phyloP scores from a whole-genome alignment of 805 yeast genomes.

The Candida chilensis region DNA sequence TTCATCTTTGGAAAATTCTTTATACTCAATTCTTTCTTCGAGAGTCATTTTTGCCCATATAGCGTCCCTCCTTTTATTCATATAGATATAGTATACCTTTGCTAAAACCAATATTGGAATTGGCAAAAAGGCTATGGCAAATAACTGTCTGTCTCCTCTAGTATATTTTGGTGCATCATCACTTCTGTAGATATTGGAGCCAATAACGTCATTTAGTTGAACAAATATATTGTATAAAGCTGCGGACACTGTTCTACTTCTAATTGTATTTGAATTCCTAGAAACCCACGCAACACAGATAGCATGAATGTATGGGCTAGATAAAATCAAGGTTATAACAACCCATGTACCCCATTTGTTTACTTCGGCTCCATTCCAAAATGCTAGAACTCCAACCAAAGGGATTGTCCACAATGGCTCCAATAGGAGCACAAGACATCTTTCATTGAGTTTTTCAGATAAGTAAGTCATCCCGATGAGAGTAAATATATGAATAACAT shows the following conservation, averaged over 20 bases:
- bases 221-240: slow-evolving; percentile 13
- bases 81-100: slow-evolving; percentile 9
- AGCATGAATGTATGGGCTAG: slow-evolving; percentile 12
- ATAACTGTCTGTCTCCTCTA: slow-evolving; percentile 10
- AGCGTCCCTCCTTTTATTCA: slow-evolving; percentile 7
- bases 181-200: slow-evolving; percentile 11
- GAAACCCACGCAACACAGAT: slow-evolving; percentile 15
- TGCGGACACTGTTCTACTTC: slow-evolving; percentile 11
- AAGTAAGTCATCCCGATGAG: slow-evolving; percentile 10
- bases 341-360: slow-evolving; percentile 6
- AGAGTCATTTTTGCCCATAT: slow-evolving; percentile 10
- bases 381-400: slow-evolving; percentile 4
- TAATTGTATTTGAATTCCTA: slow-evolving; percentile 11
- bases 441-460: slow-evolving; percentile 10
- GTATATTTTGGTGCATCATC: slow-evolving; percentile 14
- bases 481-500: slow-evolving; percentile 10
- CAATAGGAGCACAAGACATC: slow-evolving; percentile 4
- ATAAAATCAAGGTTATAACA: slow-evolving; percentile 9
- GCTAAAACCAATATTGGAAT: slow-evolving; percentile 8
- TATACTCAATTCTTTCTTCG: slow-evolving; percentile 10
- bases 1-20: slow-evolving; percentile 8
- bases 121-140: slow-evolving; percentile 6
- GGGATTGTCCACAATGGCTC: slow-evolving; percentile 4
- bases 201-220: slow-evolving; percentile 10
- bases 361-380: slow-evolving; percentile 5